Conservation (phyloP, 176 grass and related monocot species). For the Sorghum bicolor region Sorghum_bicolor_NCBIv3 NC_012871.2:70338501-70339000, state of each 20-base stretch:
- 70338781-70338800: background rate
- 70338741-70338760: constrained; percentile 1
- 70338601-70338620: background rate
- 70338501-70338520: background rate
- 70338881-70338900: too few relatives aligned
- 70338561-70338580: background rate
- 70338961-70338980: too few relatives aligned
- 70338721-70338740: background rate
- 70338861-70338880: too few relatives aligned
- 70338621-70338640: background rate
- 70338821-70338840: background rate
- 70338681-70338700: background rate
- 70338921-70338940: too few relatives aligned
- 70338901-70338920: too few relatives aligned
- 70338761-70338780: background rate
- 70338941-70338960: too few relatives aligned
- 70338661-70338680: background rate
- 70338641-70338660: too few relatives aligned
- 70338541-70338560: background rate
- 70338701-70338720: background rate
- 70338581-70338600: background rate
- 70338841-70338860: constrained; percentile 10
- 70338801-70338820: background rate
- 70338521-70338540: background rate
- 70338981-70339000: too few relatives aligned